These are phyloP conservation scores for Chaetomium fimeti DNA, from an alignment of 495 filamentous ascomycete species.

Conservation along the genomic window DNA sequence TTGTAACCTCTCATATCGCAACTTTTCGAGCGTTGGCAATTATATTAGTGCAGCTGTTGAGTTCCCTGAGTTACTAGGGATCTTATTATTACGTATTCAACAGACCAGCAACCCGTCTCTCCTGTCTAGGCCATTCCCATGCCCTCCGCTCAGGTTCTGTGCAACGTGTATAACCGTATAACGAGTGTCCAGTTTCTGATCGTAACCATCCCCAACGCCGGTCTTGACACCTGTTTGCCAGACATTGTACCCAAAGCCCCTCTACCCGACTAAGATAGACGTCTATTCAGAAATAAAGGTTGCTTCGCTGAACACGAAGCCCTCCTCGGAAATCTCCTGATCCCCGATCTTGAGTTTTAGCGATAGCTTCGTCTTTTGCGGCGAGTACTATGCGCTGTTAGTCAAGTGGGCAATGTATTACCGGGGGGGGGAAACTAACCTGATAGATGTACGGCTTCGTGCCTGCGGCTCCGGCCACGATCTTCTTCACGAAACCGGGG, in stretches of 20 bases:
- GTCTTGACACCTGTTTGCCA: constrained; percentile 20
- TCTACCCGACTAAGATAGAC: not conserved
- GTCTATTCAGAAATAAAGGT: constrained; percentile 75
- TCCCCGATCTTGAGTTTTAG: constrained; percentile 83
- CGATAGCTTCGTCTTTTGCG: constrained; percentile 53
- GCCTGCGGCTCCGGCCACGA: constrained; percentile 81
- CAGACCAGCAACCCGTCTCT: not conserved
- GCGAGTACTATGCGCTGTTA: constrained; percentile 58
- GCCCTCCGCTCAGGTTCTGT: not conserved
- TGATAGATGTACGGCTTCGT: constrained; percentile 98
- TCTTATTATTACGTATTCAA: constrained; percentile 15
- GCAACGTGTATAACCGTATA: not conserved
- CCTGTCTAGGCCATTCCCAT: not conserved
- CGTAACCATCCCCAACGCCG: constrained; percentile 21
- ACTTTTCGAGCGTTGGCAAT: not conserved
- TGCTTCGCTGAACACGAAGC: constrained; percentile 75
- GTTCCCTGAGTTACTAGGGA: not conserved
- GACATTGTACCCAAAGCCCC: constrained; percentile 21
- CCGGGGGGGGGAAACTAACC: constrained; percentile 51
- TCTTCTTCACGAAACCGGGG: constrained; percentile 88
- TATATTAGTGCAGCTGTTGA: constrained; percentile 17
- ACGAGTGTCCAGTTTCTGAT: constrained; percentile 11
- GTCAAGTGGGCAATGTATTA: not conserved
- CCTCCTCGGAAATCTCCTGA: constrained; percentile 71
- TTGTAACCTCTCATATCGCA: not conserved